Conservation (phyloP, 2,329 filamentous ascomycete genomes). For the Talaromyces sp. region DNA sequence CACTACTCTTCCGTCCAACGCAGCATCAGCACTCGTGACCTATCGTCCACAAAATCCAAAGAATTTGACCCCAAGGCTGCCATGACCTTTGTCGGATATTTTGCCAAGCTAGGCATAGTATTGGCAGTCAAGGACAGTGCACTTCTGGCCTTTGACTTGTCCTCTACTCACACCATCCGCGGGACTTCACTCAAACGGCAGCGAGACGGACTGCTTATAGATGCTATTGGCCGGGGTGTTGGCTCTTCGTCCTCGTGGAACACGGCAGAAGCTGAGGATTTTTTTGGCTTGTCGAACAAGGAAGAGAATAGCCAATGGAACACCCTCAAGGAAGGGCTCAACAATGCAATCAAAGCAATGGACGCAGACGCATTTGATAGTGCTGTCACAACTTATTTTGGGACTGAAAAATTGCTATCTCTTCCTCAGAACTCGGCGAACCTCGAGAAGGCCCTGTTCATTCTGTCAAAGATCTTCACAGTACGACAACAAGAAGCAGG, state of each 20-base stretch:
- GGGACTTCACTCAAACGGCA: slow-evolving; percentile 32
- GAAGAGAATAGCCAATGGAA: slow-evolving; percentile 31
- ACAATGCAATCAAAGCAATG: slow-evolving; percentile 21
- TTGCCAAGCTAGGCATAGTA: slow-evolving; percentile 37
- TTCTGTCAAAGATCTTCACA: slow-evolving; percentile 36
- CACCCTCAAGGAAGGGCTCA: slow-evolving; percentile 23
- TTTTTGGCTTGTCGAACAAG: slow-evolving; percentile 25
- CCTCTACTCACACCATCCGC: slow-evolving; percentile 22
- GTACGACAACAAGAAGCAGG: slow-evolving; percentile 16
- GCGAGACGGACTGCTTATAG: slow-evolving; percentile 35
- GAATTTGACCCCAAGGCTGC: slow-evolving; percentile 18
- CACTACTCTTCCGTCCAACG: slow-evolving; percentile 43
- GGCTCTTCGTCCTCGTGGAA: slow-evolving; percentile 25
- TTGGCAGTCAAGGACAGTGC: slow-evolving; percentile 37
- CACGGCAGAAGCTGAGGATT: slow-evolving; percentile 18
- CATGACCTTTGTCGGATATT: slow-evolving; percentile 38
- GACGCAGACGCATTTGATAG: slow-evolving; percentile 29
- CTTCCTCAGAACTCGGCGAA: slow-evolving; percentile 25
- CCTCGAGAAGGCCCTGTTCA: slow-evolving; percentile 29
- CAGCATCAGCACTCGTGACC: slow-evolving; percentile 29
- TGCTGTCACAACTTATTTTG: slow-evolving; percentile 26
- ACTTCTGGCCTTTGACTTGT: slow-evolving; percentile 42
- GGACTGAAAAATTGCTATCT: slow-evolving; percentile 20
- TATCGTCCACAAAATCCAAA: slow-evolving; percentile 20
- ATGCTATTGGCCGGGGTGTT: slow-evolving; percentile 39